Base-by-base conservation (phyloP, 2,329 filamentous ascomycete species). In the Alternaria novae-zelandiae region DNA sequence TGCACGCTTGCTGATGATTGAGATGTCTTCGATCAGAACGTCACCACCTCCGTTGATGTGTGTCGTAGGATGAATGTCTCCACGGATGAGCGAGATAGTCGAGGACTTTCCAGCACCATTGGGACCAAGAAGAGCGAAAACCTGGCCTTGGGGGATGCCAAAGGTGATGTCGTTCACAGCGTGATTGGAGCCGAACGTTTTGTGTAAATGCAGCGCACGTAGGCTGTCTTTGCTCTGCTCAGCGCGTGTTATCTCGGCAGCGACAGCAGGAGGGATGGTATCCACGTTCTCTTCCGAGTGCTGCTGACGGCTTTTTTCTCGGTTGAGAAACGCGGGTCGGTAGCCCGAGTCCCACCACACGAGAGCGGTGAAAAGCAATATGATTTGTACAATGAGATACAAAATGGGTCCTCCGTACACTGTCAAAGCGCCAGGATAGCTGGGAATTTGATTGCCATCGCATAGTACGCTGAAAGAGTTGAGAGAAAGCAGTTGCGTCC, bases 91-190 rank as follows among this genome's bases (percentile, higher is more conserved):
- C 2, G 90, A 93, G 70, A 97, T 97, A 0, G 91, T 96, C 0
- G 94, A 97, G 0, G 90, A 93, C 74, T 97, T 97, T 61, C 94
- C 94, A 2, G 94, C 95, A 23, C 94, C 94, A 74, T 97, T 97
- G 15, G 94, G 94, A 0, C 94, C 94, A 1, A 98, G 86, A 0
- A 97, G 85, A 0, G 94, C 94, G 80, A 97, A 97, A 1, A 97
- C 91, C 76, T 97, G 91, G 54, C 92, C 91, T 53, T 88, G 88
- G 15, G 87, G 87, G 30, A 97, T 90, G 17, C 91, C 90, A 72
- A 97, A 97, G 0, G 91, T 92, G 45, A 96, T 88, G 71, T 97
- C 92, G 70, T 97, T 90, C n/a, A 97, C 93, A 4, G 93, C 94
- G 1, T 78, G 76, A 69, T 91, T 90, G 65, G 86, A 86, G 13